These are phyloP conservation scores for Obba rivulosa DNA, from an alignment of 768 basidiomycete species.

Conservation along the genomic window DNA sequence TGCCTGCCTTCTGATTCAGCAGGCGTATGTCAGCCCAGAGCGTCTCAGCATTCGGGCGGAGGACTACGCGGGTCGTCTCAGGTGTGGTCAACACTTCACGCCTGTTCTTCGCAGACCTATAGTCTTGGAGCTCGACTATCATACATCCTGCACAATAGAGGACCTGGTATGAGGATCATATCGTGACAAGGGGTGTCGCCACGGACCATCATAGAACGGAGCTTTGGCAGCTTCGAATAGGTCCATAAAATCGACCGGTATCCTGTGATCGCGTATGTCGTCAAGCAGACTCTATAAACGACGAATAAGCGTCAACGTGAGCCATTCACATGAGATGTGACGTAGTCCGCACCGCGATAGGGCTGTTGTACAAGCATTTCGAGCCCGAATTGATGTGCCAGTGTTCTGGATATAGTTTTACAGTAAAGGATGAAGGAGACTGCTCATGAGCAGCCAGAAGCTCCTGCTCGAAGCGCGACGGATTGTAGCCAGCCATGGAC, in stretches of 20 bases:
- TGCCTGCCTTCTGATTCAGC: slow-evolving; percentile 52
- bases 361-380: slow-evolving; percentile 79
- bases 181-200: neutral
- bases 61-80: slow-evolving; percentile 62
- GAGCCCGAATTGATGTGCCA: slow-evolving; percentile 80
- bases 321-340: neutral
- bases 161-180: neutral
- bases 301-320: neutral
- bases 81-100: slow-evolving; percentile 56
- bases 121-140: slow-evolving; percentile 80
- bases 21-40: slow-evolving; percentile 76
- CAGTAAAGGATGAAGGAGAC: slow-evolving; percentile 67
- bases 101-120: slow-evolving; percentile 53
- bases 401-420: slow-evolving; percentile 73
- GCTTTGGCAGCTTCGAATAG: slow-evolving; percentile 68
- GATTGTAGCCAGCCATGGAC: slow-evolving; percentile 68
- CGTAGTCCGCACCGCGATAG: slow-evolving; percentile 47
- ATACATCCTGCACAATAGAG: slow-evolving; percentile 55
- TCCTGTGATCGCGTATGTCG: slow-evolving; percentile 76
- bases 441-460: slow-evolving; percentile 53
- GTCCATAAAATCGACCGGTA: slow-evolving; percentile 83
- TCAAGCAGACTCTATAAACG: slow-evolving; percentile 64
- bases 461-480: slow-evolving; percentile 58
- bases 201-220: slow-evolving; percentile 80
- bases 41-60: slow-evolving; percentile 74